phyloP scores from a whole-genome alignment of 106 monocot species.

The Dioscorea zingiberensis region DNA sequence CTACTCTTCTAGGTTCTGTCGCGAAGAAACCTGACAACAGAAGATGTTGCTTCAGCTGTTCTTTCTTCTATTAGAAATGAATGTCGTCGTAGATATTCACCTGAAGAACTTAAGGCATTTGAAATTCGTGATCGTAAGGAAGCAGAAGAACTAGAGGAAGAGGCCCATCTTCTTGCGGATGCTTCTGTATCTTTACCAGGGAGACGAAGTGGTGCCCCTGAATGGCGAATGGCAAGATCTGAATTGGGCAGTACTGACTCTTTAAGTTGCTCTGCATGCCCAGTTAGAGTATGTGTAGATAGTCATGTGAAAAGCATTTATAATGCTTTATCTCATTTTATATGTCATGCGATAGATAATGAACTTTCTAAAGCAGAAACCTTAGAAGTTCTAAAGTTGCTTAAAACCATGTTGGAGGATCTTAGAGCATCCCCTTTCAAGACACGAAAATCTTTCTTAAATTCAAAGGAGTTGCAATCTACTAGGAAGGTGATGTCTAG shows the following conservation, averaged over 20 bases:
- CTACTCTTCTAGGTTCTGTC: slow-evolving; percentile 49
- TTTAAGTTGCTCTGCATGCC: slow-evolving; percentile 49
- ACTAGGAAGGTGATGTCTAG: slow-evolving; percentile 25
- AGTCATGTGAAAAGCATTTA: slow-evolving; percentile 60
- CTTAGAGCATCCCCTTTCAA: slow-evolving; percentile 53
- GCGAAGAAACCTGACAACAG: slow-evolving; percentile 71
- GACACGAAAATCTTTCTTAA: slow-evolving; percentile 34
- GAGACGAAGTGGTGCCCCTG: slow-evolving; percentile 79
- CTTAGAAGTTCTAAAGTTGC: slow-evolving; percentile 27
- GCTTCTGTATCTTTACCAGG: slow-evolving; percentile 59
- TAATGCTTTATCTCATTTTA: slow-evolving; percentile 37
- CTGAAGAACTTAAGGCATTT: slow-evolving; percentile 35
- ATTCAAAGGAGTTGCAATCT: slow-evolving; percentile 18
- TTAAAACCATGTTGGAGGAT: slow-evolving; percentile 51
- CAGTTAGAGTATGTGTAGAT: slow-evolving; percentile 62
- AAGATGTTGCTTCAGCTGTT: slow-evolving; percentile 39
- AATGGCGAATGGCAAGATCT: slow-evolving; percentile 76
- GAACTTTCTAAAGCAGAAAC: slow-evolving; percentile 25
- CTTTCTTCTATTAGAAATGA: slow-evolving; percentile 73
- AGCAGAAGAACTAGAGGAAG: slow-evolving; percentile 57
- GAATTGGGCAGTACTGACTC: slow-evolving; percentile 48
- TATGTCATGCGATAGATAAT: slow-evolving; percentile 26
- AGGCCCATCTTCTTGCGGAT: slow-evolving; percentile 28
- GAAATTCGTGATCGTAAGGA: slow-evolving; percentile 46
- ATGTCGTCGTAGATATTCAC: slow-evolving; percentile 53